Evolutionary conservation across 2,329 filamentous ascomycete species (phyloP), one percentile per base, ranked within the genome.

Genomic region (Epichloe gansuensis): DNA sequence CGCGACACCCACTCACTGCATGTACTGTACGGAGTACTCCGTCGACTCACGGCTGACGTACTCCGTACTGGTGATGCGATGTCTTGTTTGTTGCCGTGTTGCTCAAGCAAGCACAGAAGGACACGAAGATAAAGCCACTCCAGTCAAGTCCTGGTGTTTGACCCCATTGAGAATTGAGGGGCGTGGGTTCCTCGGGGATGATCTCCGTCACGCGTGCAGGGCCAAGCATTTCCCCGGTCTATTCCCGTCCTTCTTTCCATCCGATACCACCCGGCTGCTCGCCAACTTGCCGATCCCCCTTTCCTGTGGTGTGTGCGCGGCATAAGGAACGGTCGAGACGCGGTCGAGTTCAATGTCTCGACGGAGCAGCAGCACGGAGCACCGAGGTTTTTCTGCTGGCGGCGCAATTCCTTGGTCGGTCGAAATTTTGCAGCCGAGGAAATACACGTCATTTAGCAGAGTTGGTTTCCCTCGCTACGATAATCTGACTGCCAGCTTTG

Each of bases 101-200:
- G 28, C 28, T 31, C 28, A 4, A 31, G 8, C 28, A 31, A 31
- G 28, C 28, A 9, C 28, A 11, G 28, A 9, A 31, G 8, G 11
- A 11, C 28, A 31, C 28, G 9, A 25, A 69, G 62, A 64, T 63
- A 66, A 63, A 62, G 64, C 61, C 66, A 62, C 67, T 21, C 17
- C 69, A 69, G 17, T 21, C 17, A 69, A 63, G 65, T 68, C 28
- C 8, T 31, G 8, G 28, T 31, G 67, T 69, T 69, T 69, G 65
- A 65, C 67, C 68, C 64, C 17, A 21, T 21, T 21, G 17, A 21
- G 17, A 21, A 61, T 9, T 9, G 28, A 9, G 28, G 60, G 35
- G 34, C 43, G 6, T 31, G 43, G 64, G 57, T 59, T 63, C 61
- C 60, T 62, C 55, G 60, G 57, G 61, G 58, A 21, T 61, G 60